A percentile compares a stretch with the other conserved stretches of the same genome.
These are phyloP conservation scores for Termitomyces eurrhizus DNA, from an alignment of 768 basidiomycete genomes.

Conservation along the genomic window DNA sequence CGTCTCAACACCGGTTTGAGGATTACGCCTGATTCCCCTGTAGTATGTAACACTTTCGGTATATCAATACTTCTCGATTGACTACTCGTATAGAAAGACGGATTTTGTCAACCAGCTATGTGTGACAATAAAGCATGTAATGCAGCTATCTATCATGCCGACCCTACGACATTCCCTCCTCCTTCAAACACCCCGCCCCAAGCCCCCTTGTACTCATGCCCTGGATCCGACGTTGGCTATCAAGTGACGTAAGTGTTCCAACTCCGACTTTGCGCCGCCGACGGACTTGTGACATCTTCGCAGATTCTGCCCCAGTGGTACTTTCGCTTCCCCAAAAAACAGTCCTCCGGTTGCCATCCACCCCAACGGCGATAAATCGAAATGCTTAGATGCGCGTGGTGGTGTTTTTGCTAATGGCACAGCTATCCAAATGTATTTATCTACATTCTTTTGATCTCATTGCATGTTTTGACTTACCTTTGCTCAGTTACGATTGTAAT, in stretches of 20 bases:
- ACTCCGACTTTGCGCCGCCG: not conserved
- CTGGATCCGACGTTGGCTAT: slow-evolving; percentile 17
- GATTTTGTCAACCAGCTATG: slow-evolving; percentile 17
- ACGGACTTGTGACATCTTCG: not conserved
- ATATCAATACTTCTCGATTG: not conserved
- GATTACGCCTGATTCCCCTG: slow-evolving; percentile 21
- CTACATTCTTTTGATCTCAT: not conserved
- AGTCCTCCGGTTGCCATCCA: slow-evolving; percentile 17
- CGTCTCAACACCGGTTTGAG: slow-evolving; percentile 30
- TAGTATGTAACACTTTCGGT: slow-evolving; percentile 11
- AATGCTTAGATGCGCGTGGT: slow-evolving; percentile 27
- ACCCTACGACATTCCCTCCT: slow-evolving; percentile 23
- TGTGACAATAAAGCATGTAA: slow-evolving; percentile 21
- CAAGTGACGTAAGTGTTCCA: slow-evolving; percentile 18
- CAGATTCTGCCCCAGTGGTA: slow-evolving; percentile 21
- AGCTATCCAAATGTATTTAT: slow-evolving; percentile 26
- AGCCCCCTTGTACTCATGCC: slow-evolving; percentile 19
- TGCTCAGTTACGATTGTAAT: slow-evolving; percentile 31
- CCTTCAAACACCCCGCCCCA: slow-evolving; percentile 14
- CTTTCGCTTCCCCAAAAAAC: slow-evolving; percentile 13
- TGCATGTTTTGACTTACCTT: not conserved
- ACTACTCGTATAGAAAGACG: slow-evolving; percentile 7
- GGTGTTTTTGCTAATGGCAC: slow-evolving; percentile 22
- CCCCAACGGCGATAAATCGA: slow-evolving; percentile 21
- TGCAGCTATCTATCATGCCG: slow-evolving; percentile 11